phyloP scores from a whole-genome alignment of 1,284 basidiomycete genomes.

The Pulchroboletus neoregius region DNA sequence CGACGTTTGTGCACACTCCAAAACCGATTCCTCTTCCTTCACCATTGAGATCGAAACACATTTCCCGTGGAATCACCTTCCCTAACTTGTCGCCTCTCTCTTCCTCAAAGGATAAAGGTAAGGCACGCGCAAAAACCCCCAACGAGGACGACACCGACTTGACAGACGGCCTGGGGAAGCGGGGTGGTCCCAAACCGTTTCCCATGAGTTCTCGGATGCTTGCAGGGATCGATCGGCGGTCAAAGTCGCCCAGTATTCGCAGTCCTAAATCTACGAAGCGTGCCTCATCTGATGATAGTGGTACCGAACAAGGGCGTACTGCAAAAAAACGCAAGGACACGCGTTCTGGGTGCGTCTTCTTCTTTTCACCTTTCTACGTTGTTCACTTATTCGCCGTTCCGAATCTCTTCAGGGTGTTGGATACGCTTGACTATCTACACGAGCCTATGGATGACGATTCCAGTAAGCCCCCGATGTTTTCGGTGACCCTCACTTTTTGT shows the following conservation, averaged over 20 bases:
- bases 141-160: slow-evolving; percentile 7
- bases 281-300: slow-evolving; percentile 34
- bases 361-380: not conserved
- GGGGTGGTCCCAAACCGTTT: slow-evolving; percentile 38
- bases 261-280: slow-evolving; percentile 35
- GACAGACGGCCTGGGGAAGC: slow-evolving; percentile 2
- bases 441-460: slow-evolving; percentile 28
- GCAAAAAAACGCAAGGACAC: slow-evolving; percentile 35
- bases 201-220: slow-evolving; percentile 49
- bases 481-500: not conserved
- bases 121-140: slow-evolving; percentile 8
- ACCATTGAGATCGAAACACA: slow-evolving; percentile 13
- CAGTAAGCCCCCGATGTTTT: slow-evolving; percentile 21
- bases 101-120: slow-evolving; percentile 19
- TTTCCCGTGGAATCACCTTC: slow-evolving; percentile 20
- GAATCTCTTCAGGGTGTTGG: slow-evolving; percentile 10
- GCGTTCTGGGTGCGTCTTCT: slow-evolving; percentile 20
- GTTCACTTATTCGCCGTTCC: not conserved
- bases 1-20: not conserved
- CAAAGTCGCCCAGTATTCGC: slow-evolving; percentile 18
- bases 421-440: slow-evolving; percentile 14
- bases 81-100: slow-evolving; percentile 28
- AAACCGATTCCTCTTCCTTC: slow-evolving; percentile 24
- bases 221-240: slow-evolving; percentile 31
- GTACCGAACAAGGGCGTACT: slow-evolving; percentile 32